phyloP scores from a whole-genome alignment of 371 early-diverging fungal genomes.

The Basidiobolus meristosporus region DNA sequence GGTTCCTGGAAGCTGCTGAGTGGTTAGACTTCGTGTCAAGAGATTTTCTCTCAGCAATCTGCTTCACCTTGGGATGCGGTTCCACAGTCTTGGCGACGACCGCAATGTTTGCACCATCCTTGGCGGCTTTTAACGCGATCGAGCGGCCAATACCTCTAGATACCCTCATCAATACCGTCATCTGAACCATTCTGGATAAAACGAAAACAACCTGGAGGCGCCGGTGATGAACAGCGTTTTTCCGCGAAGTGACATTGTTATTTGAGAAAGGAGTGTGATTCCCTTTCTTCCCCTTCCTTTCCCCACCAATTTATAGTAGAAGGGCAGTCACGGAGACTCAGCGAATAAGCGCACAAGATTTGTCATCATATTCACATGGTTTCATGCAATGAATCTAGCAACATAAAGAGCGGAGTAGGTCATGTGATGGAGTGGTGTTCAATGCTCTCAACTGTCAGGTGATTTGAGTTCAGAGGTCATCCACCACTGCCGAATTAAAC shows the following conservation, averaged over 20 bases:
- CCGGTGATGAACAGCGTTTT: constrained; percentile 58
- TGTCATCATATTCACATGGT: too few species aligned
- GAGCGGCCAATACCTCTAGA: constrained; percentile 51
- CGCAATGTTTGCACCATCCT: constrained; percentile 47
- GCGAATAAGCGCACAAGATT: too few species aligned
- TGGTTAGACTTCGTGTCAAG: background rate
- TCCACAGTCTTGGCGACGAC: constrained; percentile 66
- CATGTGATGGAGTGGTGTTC: too few species aligned
- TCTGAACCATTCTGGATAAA: background rate
- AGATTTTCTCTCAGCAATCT: background rate
- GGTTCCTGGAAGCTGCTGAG: constrained; percentile 3
- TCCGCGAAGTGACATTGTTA: constrained; percentile 18
- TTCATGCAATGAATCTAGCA: too few species aligned
- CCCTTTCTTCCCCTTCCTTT: too few species aligned
- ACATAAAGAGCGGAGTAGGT: too few species aligned
- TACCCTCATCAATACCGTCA: background rate
- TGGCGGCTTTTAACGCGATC: constrained; percentile 46
- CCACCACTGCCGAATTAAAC: too few species aligned
- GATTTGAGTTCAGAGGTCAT: too few species aligned
- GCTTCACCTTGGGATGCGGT: constrained; percentile 41
- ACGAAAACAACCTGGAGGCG: constrained; percentile 18
- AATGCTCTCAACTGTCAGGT: too few species aligned
- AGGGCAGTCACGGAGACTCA: too few species aligned
- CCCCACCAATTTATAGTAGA: too few species aligned
- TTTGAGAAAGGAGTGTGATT: too few species aligned